Evolutionary conservation across 768 basidiomycete genomes (phyloP).

Genomic region (Boletus rubroflammeus): DNA sequence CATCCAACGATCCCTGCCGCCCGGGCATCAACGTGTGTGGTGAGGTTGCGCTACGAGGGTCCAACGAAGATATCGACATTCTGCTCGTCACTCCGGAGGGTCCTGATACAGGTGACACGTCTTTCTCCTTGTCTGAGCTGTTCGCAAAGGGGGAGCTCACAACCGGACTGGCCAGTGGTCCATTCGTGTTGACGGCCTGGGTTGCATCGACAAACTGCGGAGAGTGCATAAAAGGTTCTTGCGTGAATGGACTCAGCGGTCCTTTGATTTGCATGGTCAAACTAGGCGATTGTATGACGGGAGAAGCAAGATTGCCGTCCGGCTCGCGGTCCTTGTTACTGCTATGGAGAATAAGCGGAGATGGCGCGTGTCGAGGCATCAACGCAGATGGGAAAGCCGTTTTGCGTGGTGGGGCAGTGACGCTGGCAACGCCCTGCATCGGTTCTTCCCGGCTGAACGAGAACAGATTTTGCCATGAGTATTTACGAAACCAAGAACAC

Average conservation of each 20-base stretch:
- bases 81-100: not conserved
- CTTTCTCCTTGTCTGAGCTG: conserved; percentile 21
- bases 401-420: conserved; percentile 1
- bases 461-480: not conserved
- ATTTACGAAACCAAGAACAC: not conserved
- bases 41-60: conserved; percentile 9
- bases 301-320: conserved; percentile 2
- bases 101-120: conserved; percentile 8
- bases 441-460: conserved; percentile 25
- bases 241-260: conserved; percentile 38
- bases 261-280: conserved; percentile 22
- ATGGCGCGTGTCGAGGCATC: conserved; percentile 14
- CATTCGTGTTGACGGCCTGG: not conserved
- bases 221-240: conserved; percentile 13
- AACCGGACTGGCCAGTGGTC: conserved; percentile 5
- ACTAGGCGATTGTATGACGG: conserved; percentile 38
- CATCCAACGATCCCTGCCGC: conserved; percentile 19
- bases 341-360: conserved; percentile 17
- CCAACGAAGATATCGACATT: conserved; percentile 13
- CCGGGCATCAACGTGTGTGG: conserved; percentile 11
- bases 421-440: not conserved
- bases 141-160: conserved; percentile 10
- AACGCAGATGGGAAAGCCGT: conserved; percentile 20
- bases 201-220: conserved; percentile 2
- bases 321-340: conserved; percentile 4